Base-by-base conservation (phyloP, 345 rosid genomes). In the Erucastrum elatum region DNA sequence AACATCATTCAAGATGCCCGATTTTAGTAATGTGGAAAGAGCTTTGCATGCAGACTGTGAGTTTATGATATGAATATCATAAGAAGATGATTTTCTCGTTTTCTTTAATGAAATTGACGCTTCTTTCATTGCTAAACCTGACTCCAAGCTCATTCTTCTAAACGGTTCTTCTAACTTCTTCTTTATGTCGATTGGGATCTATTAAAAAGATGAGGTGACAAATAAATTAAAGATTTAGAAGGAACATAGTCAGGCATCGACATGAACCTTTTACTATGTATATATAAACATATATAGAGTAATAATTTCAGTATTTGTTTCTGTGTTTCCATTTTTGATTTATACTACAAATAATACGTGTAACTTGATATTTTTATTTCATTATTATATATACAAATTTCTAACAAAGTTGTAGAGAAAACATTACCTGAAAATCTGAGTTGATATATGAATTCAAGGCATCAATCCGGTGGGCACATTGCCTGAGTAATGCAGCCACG, bases 401-500 rank as follows among this genome's bases (percentile, higher is more conserved):
- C 26, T 53, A 53, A 53, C 9, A 53, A 53, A 53, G 59, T 15
- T 53, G 26, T 53, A 53, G 59, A 6, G 16, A 44, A n/a, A 49
- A 5, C 8, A 1, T 10, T 79, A 90, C 94, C 81, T 84, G 87
- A 30, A 83, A 35, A 51, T 87, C 83, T 2, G 85, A 74, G 66
- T 78, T 75, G 72, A 91, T 82, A 81, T 71, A 84, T 72, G 88
- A 84, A 76, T 84, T 82, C 7, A 91, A 87, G 7, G 94, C 85
- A 71, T 94, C 96, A 34, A 94, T 82, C 59, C 86, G 39, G 59
- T 85, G 85, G 30, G 94, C 94, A 70, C 92, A 91, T 51, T 85
- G 86, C 1, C 91, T 72, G 33, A 95, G 91, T 74, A 80, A 73
- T 44, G 88, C 94, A 71, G 87, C 94, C 27, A 90, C 84, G 59